Conservation (phyloP, 2,329 filamentous ascomycete genomes). For the Aspergillus bombycis region DNA sequence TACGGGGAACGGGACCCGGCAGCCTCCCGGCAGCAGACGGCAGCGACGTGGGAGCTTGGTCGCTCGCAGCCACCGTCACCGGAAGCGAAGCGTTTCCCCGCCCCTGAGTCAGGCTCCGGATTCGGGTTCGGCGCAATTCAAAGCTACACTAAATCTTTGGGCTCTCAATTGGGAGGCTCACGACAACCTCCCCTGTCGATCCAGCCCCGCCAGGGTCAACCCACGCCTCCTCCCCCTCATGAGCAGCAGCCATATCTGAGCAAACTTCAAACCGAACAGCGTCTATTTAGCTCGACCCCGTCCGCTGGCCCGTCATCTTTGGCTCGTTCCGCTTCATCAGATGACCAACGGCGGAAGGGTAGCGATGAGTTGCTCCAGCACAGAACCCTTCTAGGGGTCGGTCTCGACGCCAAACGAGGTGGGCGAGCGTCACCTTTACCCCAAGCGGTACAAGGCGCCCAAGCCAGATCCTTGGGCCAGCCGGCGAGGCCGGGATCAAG, state of each 20-base stretch:
- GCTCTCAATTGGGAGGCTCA: slow-evolving; percentile 40
- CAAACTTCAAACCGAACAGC: slow-evolving; percentile 37
- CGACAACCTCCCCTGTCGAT: slow-evolving; percentile 37
- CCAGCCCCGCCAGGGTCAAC: slow-evolving; percentile 38
- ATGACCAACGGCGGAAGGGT: slow-evolving; percentile 48
- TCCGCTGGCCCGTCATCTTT: slow-evolving; percentile 33
- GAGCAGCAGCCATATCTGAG: slow-evolving; percentile 38
- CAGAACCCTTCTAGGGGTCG: slow-evolving; percentile 73
- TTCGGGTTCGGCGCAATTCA: slow-evolving; percentile 47
- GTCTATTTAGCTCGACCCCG: slow-evolving; percentile 39
- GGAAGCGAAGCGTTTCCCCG: slow-evolving; percentile 39
- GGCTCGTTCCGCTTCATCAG: slow-evolving; percentile 30
- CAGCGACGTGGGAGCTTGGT: slow-evolving; percentile 39
- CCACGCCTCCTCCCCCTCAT: slow-evolving; percentile 36
- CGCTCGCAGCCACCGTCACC: slow-evolving; percentile 44
- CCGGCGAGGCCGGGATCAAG: slow-evolving; percentile 86
- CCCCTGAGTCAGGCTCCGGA: slow-evolving; percentile 32
- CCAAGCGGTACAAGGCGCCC: slow-evolving; percentile 90
- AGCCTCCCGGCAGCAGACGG: slow-evolving; percentile 29
- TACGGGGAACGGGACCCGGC: slow-evolving; percentile 39
- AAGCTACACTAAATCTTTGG: slow-evolving; percentile 46
- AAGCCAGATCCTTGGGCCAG: slow-evolving; percentile 78
- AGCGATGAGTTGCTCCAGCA: slow-evolving; percentile 62
- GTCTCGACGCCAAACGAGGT: slow-evolving; percentile 74
- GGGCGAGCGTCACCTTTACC: slow-evolving; percentile 86